Evolutionary conservation across 345 rosid species (phyloP), one percentile per base, ranked within the genome.

Genomic region (Durio zibethinus): DNA sequence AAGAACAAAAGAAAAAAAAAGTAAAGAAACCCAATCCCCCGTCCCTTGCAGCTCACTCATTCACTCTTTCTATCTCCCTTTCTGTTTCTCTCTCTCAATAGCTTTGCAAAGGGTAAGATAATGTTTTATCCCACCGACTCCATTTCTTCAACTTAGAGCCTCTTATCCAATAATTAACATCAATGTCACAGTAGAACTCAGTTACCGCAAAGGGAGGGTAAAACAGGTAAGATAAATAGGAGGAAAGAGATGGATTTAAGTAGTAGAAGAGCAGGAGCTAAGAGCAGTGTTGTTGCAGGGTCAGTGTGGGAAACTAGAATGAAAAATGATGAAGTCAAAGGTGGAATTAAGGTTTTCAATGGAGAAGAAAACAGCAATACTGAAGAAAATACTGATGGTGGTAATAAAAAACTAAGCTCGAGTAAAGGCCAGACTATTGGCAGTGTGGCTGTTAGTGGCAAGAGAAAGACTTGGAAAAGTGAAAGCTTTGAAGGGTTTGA

Each of bases 281-380:
- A 82, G 70, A 76, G 72, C 60, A 82, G 85, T 78, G 89, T 80
- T 68, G 87, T 73, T 54, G 87, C 88, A 48, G 96, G 91, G 45
- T 92, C 97, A 53, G 99, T 90, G 57, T 90, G 96, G 97, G 97
- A 92, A 83, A 87, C 83, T 77, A 89, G 94, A 81, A 92, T 90
- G 98, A 93, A 88, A 84, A 83, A 42, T 43, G 93, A 89, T 78
- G 87, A 82, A 78, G 88, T 85, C 52, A 89, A 87, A 80, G 88
- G 90, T 73, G 94, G 92, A 42, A 79, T 92, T 35, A 89, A 84
- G 65, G 89, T 88, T 65, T 86, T 85, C 59, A 86, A 87, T 83
- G 87, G 84, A 9, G 91, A 83, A 48, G 82, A 74, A 14, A 45
- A 43, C 5, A 40, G 68, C 38, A 33, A 6, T 45, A 27, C 20